Evolutionary conservation across 75 land plant genomes (phyloP), one percentile per base, ranked within the genome.

Genomic region (Sequoia sempervirens): DNA sequence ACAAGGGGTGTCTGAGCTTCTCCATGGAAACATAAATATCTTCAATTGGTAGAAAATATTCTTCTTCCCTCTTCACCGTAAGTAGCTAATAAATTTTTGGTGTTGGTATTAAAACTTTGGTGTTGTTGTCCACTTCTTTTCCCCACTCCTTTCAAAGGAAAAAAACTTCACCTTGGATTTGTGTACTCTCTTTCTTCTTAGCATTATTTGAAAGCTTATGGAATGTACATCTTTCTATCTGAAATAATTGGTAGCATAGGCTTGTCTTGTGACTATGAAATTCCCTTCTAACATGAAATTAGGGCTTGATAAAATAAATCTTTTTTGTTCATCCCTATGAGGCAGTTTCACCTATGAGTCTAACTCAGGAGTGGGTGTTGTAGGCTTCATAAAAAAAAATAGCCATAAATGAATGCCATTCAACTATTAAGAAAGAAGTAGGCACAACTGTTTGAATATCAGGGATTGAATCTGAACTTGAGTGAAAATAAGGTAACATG

Each of bases 191-290:
- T n/a, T n/a, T n/a, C n/a, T n/a, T n/a, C n/a, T n/a, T n/a, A n/a
- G n/a, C n/a, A n/a, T n/a, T n/a, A n/a, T n/a, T n/a, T n/a, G n/a
- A n/a, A n/a, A n/a, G 56, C 32, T 58, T 70, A 8, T 41, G 23
- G 7, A 90, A 84, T 5, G 9, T 85, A n/a, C n/a, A n/a, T n/a
- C 84, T 86, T 90, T 13, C 90, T 87, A 18, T 68, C 85, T 28
- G 82, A 36, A 12, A 90, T 73, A 43, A 66, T 53, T 36, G 82
- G 88, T 41, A 88, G 87, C 61, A 86, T 1, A 32, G 91, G 90
- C 84, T 83, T 81, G 61, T 37, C 36, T 53, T 36, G 54, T 36
- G 40, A 2, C 14, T 80, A 40, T 53, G 82, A 64, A 80, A 53
- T 4, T 36, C 34, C 82, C 15, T 80, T 80, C 61, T 30, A 34